Evolutionary conservation across 2,329 filamentous ascomycete species (phyloP).

Genomic region (Diaporthe australafricana): DNA sequence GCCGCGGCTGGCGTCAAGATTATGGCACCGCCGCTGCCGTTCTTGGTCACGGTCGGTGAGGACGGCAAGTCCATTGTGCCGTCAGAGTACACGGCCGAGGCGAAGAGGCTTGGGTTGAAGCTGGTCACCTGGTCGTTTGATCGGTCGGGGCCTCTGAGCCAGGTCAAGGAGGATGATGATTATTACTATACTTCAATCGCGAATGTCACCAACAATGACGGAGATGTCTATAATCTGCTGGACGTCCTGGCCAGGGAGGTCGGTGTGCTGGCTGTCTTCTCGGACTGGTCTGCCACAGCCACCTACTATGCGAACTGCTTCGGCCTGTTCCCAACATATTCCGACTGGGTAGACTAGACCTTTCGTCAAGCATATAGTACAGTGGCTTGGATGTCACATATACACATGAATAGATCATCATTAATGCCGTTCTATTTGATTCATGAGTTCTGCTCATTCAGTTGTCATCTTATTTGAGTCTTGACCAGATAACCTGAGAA

Average conservation of each 20-base stretch:
- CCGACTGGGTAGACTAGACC: slow-evolving; percentile 23
- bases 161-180: slow-evolving; percentile 42
- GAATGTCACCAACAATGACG: slow-evolving; percentile 69
- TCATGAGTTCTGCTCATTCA: too few species aligned
- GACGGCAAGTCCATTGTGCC: slow-evolving; percentile 67
- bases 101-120: slow-evolving; percentile 70
- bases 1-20: slow-evolving; percentile 69
- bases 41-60: slow-evolving; percentile 65
- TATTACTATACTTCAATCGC: slow-evolving; percentile 69
- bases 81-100: slow-evolving; percentile 70
- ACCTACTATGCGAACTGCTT: slow-evolving; percentile 82
- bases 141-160: slow-evolving; percentile 68
- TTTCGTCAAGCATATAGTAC: background rate
- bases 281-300: slow-evolving; percentile 76
- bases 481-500: too few species aligned
- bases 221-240: slow-evolving; percentile 74
- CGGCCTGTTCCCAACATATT: slow-evolving; percentile 45
- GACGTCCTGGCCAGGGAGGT: slow-evolving; percentile 73
- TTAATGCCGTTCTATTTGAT: background rate
- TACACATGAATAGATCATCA: background rate
- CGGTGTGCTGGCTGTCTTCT: slow-evolving; percentile 71
- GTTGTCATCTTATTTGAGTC: too few species aligned
- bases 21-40: slow-evolving; percentile 72
- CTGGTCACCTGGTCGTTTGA: slow-evolving; percentile 79
- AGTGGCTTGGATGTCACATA: background rate